Base-by-base conservation (phyloP, 1,284 basidiomycete species). In the Malassezia japonica region DNA sequence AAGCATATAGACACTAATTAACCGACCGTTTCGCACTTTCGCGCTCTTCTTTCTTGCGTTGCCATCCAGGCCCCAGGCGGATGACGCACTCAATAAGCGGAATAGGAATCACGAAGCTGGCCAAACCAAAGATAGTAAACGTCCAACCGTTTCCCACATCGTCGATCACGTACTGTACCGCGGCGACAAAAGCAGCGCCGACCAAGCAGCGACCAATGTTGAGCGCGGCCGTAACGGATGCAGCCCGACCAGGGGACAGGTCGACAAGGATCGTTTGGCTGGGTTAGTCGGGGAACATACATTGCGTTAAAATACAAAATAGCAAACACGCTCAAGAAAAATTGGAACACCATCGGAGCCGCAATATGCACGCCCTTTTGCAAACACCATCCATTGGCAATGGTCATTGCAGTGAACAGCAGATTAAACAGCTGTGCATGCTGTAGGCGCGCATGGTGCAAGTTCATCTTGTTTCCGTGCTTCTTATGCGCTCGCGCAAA, bases 261-360 rank as follows among this genome's bases (percentile, higher is more conserved):
- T 54, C 51, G 15, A 54, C 51, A 2, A 54, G 51, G 5, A 54
- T 31, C 7, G 51, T 48, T 28, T 43, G 41, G 50, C 37, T 58
- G 40, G 6, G 31, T 42, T 2, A 42, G 40, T 29, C 1, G 23
- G 23, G 5, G 34, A 3, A 29, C 40, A n/a, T n/a, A 42, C 40
- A 51, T 45, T 9, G 36, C 27, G 24, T 46, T 52, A 33, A 40
- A 52, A 24, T 28, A 46, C 32, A 52, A 16, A 9, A 52, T 42
- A 10, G 44, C 23, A 1, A 25, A 23, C 13, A 35, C 3, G 31
- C 39, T 38, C n/a, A 50, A 12, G 20, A 50, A 27, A 40, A 59
- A 49, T 42, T 59, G 48, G 13, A 54, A 29, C 10, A 54, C 25
- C 10, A 54, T 31, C 5, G 51, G 46, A 23, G 46, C 51, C 1